Conservation (phyloP, 768 basidiomycete genomes). For the Suillus subluteus region DNA sequence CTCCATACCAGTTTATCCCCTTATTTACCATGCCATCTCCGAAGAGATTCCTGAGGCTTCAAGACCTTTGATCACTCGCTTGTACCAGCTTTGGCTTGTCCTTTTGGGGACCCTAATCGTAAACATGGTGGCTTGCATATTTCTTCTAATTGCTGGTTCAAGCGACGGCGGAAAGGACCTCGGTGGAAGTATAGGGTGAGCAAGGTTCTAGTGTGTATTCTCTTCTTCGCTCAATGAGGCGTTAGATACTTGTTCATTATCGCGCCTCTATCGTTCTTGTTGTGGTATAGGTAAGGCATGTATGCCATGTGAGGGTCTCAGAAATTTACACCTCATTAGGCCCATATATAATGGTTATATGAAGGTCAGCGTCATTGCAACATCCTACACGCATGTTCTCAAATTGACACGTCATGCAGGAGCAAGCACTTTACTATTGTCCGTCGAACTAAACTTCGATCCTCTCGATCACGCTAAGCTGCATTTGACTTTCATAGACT, state of each 20-base stretch:
- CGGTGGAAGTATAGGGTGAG: constrained; percentile 82
- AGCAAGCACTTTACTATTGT: constrained; percentile 95
- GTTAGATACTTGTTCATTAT: constrained; percentile 82
- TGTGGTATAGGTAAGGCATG: constrained; percentile 87
- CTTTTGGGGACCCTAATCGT: constrained; percentile 79
- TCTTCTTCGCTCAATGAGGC: constrained; percentile 3
- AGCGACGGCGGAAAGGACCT: constrained; percentile 78
- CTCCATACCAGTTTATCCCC: constrained; percentile 72
- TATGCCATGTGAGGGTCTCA: constrained; percentile 11
- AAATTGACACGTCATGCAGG: constrained; percentile 49
- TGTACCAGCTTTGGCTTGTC: constrained; percentile 95
- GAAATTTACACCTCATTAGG: constrained; percentile 41
- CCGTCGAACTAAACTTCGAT: constrained; percentile 39
- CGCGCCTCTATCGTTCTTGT: constrained; percentile 76
- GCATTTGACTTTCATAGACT: constrained; percentile 53
- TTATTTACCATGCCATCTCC: constrained; percentile 92
- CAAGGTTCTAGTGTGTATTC: background rate
- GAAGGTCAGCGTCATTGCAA: constrained; percentile 61
- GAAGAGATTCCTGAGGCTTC: constrained; percentile 89
- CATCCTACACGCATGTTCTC: constrained; percentile 28
- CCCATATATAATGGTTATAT: constrained; percentile 98
- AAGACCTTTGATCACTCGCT: constrained; percentile 75
- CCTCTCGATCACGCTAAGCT: constrained; percentile 19
- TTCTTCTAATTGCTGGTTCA: constrained; percentile 79
- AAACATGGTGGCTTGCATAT: constrained; percentile 91